Evolutionary conservation across 257 asterid species (phyloP), one percentile per base, ranked within the genome.

Genomic region (Ophiorrhiza pumila): DNA sequence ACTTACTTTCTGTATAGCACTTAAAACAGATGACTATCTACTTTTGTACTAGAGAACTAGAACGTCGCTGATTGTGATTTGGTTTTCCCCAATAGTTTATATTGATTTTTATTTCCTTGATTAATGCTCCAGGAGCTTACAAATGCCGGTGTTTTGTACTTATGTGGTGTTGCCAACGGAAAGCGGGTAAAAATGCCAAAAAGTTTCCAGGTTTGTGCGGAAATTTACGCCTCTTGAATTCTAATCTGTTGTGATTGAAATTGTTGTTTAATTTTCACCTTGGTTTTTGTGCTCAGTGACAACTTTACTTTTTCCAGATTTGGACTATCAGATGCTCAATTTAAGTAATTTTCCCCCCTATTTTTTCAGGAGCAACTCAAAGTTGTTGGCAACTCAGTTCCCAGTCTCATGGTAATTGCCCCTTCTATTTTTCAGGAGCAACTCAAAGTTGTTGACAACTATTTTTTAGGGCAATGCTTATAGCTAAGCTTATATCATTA

Each of bases 131-230:
- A 93, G 97, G 92, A 86, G 9, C 80, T 90, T 77, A 85, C 91
- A 77, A 90, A 86, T 76, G 86, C 86, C 50, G 98, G 97, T 45
- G 95, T 93, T 32, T 76, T 84, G 89, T 87, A 89, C 82, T 85
- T 93, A 56, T 87, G 95, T 66, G 61, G 78, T 77, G 34, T 89
- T 78, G 87, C 78, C 47, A 74, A 80, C 43, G 96, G 96, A 45
- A 70, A 81, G 80, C 84, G 75, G 83, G 80, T 72, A 62, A 79
- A 83, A 81, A 84, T 87, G 88, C 97, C 97, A 18, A 86, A 83
- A 32, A 78, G 63, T 74, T 78, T 90, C 71, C 95, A 89, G 97
- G 98, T 92, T 61, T 46, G 74, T 63, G 68, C 61, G 39, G 17
- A 74, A 65, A 17, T 68, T 72, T 1, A 13, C 18, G 63, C 35